These are phyloP conservation scores for Yamadazyma blattariae DNA, from an alignment of 1,139 yeast genomes.

Conservation along the genomic window DNA sequence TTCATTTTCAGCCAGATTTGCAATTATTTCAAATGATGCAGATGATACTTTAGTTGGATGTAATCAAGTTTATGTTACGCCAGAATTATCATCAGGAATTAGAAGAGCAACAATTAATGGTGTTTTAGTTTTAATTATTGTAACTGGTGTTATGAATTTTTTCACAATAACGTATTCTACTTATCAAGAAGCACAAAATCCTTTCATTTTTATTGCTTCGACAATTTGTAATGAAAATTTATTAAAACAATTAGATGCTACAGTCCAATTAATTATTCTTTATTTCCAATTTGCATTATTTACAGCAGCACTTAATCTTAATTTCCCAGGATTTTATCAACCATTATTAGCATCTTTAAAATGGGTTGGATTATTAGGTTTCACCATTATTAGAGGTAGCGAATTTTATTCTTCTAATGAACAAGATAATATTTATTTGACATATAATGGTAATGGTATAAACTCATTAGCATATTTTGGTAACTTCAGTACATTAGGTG, in stretches of 20 bases:
- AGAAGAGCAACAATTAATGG: slow-evolving; percentile 36
- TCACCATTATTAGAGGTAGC: slow-evolving; percentile 17
- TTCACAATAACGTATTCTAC: slow-evolving; percentile 50
- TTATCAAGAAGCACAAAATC: slow-evolving; percentile 60
- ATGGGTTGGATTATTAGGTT: slow-evolving; percentile 39
- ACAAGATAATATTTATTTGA: slow-evolving; percentile 34
- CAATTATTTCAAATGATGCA: slow-evolving; percentile 37
- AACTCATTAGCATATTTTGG: slow-evolving; percentile 28
- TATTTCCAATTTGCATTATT: slow-evolving; percentile 61
- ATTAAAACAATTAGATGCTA: slow-evolving; percentile 56
- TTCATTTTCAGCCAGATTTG: slow-evolving; percentile 37
- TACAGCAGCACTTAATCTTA: slow-evolving; percentile 52
- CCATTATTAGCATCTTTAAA: slow-evolving; percentile 44
- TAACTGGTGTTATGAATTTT: slow-evolving; percentile 40
- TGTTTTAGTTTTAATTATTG: slow-evolving; percentile 38
- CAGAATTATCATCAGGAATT: slow-evolving; percentile 34
- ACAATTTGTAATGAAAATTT: slow-evolving; percentile 60
- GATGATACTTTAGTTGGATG: slow-evolving; percentile 45
- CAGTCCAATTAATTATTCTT: slow-evolving; percentile 44
- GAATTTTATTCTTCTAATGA: slow-evolving; percentile 12
- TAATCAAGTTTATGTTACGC: slow-evolving; percentile 47
- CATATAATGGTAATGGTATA: slow-evolving; percentile 33
- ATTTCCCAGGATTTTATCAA: slow-evolving; percentile 65
- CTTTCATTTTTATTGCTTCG: slow-evolving; percentile 56
- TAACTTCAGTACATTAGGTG: slow-evolving; percentile 21